phyloP scores from a whole-genome alignment of 2,329 filamentous ascomycete genomes.

The Madurella mycetomatis region DNA sequence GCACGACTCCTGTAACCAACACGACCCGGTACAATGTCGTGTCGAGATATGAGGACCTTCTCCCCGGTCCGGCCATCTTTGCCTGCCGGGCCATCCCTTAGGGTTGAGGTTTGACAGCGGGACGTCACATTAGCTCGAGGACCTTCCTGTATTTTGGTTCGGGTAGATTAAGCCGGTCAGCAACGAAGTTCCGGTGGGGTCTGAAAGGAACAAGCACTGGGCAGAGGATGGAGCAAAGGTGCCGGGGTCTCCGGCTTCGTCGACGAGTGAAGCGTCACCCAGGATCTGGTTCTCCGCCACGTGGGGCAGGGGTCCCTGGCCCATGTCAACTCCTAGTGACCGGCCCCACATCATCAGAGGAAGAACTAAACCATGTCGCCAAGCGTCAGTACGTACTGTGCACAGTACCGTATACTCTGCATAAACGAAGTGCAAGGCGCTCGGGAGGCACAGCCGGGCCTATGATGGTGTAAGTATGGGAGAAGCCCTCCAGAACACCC shows the following conservation, averaged over 20 bases:
- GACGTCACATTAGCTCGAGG: too few relatives aligned
- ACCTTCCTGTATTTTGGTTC: neutral
- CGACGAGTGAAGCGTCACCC: neutral
- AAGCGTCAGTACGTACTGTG: neutral
- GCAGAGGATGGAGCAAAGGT: too few relatives aligned
- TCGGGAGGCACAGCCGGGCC: neutral
- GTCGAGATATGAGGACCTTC: too few relatives aligned
- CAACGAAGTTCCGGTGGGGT: neutral
- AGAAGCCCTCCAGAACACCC: neutral
- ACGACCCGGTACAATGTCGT: too few relatives aligned
- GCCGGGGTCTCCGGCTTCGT: neutral
- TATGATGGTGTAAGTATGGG: neutral
- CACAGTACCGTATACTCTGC: too few relatives aligned
- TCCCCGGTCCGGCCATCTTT: too few relatives aligned
- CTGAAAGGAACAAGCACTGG: neutral
- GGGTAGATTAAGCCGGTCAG: neutral
- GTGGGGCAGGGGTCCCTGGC: too few relatives aligned
- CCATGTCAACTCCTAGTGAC: too few relatives aligned
- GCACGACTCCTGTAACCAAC: too few relatives aligned
- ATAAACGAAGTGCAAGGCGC: neutral
- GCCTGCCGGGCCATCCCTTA: too few relatives aligned
- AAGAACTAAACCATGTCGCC: neutral
- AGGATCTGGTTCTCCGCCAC: conserved; percentile 1
- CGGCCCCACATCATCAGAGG: too few relatives aligned
- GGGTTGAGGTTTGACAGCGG: too few relatives aligned